Base-by-base conservation (phyloP, 208 protist species). In the Strigomonas galati region DNA sequence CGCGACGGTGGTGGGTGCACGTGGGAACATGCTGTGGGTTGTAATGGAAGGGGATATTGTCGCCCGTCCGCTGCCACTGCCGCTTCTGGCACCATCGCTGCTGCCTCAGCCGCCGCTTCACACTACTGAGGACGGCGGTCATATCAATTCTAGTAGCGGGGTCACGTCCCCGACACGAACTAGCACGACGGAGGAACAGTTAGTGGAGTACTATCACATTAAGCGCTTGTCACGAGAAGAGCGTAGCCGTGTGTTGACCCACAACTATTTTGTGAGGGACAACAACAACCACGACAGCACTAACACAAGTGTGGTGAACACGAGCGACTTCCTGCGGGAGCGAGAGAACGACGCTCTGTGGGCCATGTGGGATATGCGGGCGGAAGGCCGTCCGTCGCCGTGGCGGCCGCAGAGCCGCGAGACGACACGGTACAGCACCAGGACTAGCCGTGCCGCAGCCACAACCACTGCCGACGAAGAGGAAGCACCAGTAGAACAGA, bases 21-120 rank as follows among this genome's bases (percentile, higher is more conserved):
- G 89, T 40, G 82, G 77, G 2, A 81, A 78, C 3, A 46, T 28
- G 43, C 53, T 95, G 51, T 95, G 83, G 79, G 74, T 93, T 3
- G 59, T 84, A 46, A 30, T 71, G 9, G 30, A 78, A 26, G 79
- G 79, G 6, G 78, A 85, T 24, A 40, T 37, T 14, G 49, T 68
- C 5, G 80, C 75, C 14, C 75, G 70, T 7, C 40, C 59, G 27
- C 57, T 87, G 56, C 69, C 57, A 15, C 40, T 46, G 40, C 15
- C 40, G 32, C 32, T 37, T 37, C 32, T 37, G 32, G 32, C 32
- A 9, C 9, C 4, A 30, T 74, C 10, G 77, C 77, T 27, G 52
- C 31, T 21, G 24, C 14, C 35, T 15, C 2, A 15, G 19, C 37
- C 51, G 5, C 49, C 32, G 28, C 31, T 35, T 31, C 31, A 17